Evolutionary conservation across 345 rosid genomes (phyloP).

Genomic region (Hibiscus syriacus): DNA sequence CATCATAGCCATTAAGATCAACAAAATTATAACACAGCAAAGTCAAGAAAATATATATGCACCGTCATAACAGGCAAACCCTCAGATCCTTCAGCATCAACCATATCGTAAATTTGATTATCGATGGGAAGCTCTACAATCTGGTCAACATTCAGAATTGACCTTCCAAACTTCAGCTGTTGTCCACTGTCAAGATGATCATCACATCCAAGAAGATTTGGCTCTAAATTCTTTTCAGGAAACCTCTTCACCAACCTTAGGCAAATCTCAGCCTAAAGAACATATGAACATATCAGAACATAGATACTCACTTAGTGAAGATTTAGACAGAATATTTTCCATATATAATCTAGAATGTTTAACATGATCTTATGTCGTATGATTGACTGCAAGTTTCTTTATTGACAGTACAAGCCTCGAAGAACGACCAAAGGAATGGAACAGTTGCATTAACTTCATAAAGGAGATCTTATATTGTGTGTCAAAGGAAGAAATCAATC

Average conservation of each 20-base stretch:
- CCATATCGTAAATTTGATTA: conserved; percentile 80
- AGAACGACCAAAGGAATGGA: conserved; percentile 8
- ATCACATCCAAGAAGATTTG: conserved; percentile 21
- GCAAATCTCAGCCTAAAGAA: conserved; percentile 60
- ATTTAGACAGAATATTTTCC: not conserved
- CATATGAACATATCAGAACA: conserved; percentile 9
- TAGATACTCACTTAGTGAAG: not conserved
- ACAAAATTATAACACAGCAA: not conserved
- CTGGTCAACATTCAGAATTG: conserved; percentile 48
- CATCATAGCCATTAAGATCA: not conserved
- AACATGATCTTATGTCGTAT: not conserved
- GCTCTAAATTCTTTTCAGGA: conserved; percentile 35
- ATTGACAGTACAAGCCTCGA: not conserved
- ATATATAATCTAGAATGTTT: not conserved
- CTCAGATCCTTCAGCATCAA: conserved; percentile 65
- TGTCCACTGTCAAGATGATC: conserved; percentile 31
- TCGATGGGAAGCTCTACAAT: conserved; percentile 74
- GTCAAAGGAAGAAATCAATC: not conserved
- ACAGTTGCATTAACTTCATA: conserved; percentile 1
- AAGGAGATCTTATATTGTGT: not conserved
- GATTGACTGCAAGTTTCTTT: not conserved
- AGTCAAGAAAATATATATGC: conserved; percentile 9
- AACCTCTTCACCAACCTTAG: conserved; percentile 48
- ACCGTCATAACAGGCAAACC: conserved; percentile 80
- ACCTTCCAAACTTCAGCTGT: conserved; percentile 64